phyloP scores from a whole-genome alignment of 2,329 filamentous ascomycete species.

The Pleoardoris graminearum region DNA sequence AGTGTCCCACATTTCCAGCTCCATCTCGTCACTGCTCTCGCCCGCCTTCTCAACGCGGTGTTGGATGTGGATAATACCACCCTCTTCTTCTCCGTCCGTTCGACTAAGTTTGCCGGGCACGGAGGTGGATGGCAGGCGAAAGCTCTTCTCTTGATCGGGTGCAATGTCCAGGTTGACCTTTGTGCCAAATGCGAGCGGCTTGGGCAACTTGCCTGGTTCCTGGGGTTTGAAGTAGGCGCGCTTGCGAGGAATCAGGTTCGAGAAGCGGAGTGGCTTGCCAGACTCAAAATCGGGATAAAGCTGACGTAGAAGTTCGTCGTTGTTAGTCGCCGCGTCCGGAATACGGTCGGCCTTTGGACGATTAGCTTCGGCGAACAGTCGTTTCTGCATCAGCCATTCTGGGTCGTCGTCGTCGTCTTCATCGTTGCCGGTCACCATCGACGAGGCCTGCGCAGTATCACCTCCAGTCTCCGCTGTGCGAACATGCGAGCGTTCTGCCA shows the following conservation, averaged over 20 bases:
- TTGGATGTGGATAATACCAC: constrained; percentile 56
- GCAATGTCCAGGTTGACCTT: constrained; percentile 88
- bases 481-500: neutral
- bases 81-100: constrained; percentile 56
- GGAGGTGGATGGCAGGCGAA: constrained; percentile 69
- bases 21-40: constrained; percentile 46
- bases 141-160: constrained; percentile 82
- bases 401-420: constrained; percentile 40
- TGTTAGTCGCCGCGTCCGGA: constrained; percentile 71
- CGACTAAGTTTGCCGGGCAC: constrained; percentile 51
- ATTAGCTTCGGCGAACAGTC: constrained; percentile 35
- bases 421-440: neutral
- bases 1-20: constrained; percentile 55
- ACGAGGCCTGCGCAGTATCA: neutral
- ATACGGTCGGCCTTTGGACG: constrained; percentile 49
- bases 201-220: constrained; percentile 75
- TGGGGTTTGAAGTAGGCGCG: constrained; percentile 78
- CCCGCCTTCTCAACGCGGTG: constrained; percentile 52
- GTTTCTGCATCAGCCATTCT: constrained; percentile 40
- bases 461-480: neutral
- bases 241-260: constrained; percentile 80
- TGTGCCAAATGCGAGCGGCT: constrained; percentile 73
- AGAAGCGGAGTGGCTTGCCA: constrained; percentile 75
- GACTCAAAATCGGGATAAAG: constrained; percentile 81
- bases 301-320: constrained; percentile 75